Evolutionary conservation across 495 filamentous ascomycete species (phyloP).

Genomic region (Lepidopterella palustris): DNA sequence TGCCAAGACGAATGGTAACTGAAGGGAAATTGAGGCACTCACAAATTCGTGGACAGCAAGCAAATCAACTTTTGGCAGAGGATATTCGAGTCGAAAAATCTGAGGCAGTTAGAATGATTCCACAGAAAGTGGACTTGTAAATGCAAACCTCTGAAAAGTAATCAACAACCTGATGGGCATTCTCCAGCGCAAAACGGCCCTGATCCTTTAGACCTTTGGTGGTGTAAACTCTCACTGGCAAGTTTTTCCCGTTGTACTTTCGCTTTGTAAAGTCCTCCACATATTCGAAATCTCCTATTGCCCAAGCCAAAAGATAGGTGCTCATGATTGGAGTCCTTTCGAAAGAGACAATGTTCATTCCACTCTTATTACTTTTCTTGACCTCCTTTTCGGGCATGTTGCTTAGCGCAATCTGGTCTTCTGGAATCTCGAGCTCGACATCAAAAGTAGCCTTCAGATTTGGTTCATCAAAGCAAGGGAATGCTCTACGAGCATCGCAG

Average conservation of each 20-base stretch:
- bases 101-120: conserved; percentile 17
- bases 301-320: conserved; percentile 91
- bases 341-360: conserved; percentile 74
- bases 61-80: conserved; percentile 89
- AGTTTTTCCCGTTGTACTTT: conserved; percentile 77
- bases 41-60: conserved; percentile 96
- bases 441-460: conserved; percentile 95
- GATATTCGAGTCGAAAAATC: conserved; percentile 90
- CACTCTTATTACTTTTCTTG: conserved; percentile 51
- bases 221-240: conserved; percentile 94
- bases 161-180: conserved; percentile 83
- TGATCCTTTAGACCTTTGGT: conserved; percentile 86
- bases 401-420: conserved; percentile 77
- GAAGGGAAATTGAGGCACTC: conserved; percentile 29
- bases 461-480: conserved; percentile 97
- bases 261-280: conserved; percentile 82
- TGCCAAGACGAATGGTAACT: not conserved
- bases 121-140: not conserved
- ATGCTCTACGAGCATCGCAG: conserved; percentile 86
- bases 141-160: conserved; percentile 72
- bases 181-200: conserved; percentile 75
- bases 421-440: conserved; percentile 82
- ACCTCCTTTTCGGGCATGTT: conserved; percentile 84
- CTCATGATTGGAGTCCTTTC: conserved; percentile 89
- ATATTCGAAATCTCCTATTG: conserved; percentile 93